A percentile compares a stretch with the other conserved stretches of the same genome.
Evolutionary conservation across 2,329 filamentous ascomycete species (phyloP).

Genomic region (Colletotrichum sp.): DNA sequence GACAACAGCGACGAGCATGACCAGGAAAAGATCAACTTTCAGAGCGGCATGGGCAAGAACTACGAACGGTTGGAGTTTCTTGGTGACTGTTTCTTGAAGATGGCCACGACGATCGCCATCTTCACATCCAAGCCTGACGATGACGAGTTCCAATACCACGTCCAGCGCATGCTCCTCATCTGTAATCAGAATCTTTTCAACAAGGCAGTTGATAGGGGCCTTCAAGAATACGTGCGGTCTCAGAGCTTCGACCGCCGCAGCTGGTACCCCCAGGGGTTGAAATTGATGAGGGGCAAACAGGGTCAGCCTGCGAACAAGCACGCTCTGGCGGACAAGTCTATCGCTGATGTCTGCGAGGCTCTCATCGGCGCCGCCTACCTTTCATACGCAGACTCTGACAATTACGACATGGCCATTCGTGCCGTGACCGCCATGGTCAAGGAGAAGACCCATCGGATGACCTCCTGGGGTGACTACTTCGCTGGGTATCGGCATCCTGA

Average conservation of each 20-base stretch:
- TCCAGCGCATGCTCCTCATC: conserved; percentile 87
- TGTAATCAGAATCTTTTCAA: conserved; percentile 92
- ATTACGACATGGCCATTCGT: conserved; percentile 63
- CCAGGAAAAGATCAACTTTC: conserved; percentile 73
- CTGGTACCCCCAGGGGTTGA: conserved; percentile 88
- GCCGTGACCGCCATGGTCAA: conserved; percentile 74
- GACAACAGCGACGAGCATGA: conserved; percentile 80
- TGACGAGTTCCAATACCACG: conserved; percentile 87
- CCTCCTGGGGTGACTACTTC: conserved; percentile 75
- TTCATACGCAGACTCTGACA: conserved; percentile 41
- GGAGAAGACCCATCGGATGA: conserved; percentile 72
- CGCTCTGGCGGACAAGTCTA: conserved; percentile 81
- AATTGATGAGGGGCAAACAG: conserved; percentile 75
- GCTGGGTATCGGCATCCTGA: conserved; percentile 69
- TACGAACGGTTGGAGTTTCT: conserved; percentile 95
- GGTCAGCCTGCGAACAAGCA: conserved; percentile 62
- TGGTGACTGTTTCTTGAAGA: conserved; percentile 93
- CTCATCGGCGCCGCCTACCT: conserved; percentile 86
- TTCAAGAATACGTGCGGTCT: conserved; percentile 82
- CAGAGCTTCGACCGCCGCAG: conserved; percentile 78
- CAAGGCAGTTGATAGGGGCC: conserved; percentile 69
- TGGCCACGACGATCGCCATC: conserved; percentile 89
- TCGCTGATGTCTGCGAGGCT: conserved; percentile 94
- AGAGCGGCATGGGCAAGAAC: conserved; percentile 88
- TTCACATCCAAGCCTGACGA: conserved; percentile 78